Evolutionary conservation across 768 basidiomycete genomes (phyloP), one percentile per base, ranked within the genome.

Genomic region (Mycena vitilis): DNA sequence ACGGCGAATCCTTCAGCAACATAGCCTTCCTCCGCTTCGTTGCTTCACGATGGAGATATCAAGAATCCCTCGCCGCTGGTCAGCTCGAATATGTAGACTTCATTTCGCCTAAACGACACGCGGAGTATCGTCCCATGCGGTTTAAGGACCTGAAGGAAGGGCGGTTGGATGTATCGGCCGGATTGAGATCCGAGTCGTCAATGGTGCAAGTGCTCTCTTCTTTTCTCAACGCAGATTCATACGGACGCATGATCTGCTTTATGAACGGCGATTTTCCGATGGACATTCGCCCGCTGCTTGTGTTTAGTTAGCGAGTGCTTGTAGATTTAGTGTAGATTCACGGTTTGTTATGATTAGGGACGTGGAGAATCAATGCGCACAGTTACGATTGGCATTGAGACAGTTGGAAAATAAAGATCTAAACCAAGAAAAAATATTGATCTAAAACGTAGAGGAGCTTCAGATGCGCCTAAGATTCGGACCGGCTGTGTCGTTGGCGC

Each of bases 1-100:
- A 76, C 58, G 83, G 83, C n/a, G 76, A 73, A 34, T 68, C 61
- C 2, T 79, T 77, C 68, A 74, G 72, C n/a, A 65, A 74, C 53
- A 23, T 57, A 7, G 65, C 57, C 10, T 60, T 84, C 15, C 53
- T 79, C 36, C 72, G 76, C 3, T 73, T 83, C 52, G 68, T 85
- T 22, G 69, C 78, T 23, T 82, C 82, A 45, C 76, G 82, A 42
- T 75, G 77, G 74, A 73, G 67, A 15, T 69, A 66, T 54, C 61
- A 65, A 49, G 47, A 52, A 51, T 54, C 51, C 57, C 52, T 13
- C 38, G n/a, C n/a, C 40, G 34, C 36, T 36, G 58, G 65, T 49
- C 36, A 60, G 15, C 73, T 82, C n/a, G 71, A 74, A 53, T 60
- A 65, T 18, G 75, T 82, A 55, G 72, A 73, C 23, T 65, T 82